A percentile compares a stretch with the other conserved stretches of the same genome.
Evolutionary conservation across 106 monocot species (phyloP).

Genomic region (Dendrobium chrysotoxum): DNA sequence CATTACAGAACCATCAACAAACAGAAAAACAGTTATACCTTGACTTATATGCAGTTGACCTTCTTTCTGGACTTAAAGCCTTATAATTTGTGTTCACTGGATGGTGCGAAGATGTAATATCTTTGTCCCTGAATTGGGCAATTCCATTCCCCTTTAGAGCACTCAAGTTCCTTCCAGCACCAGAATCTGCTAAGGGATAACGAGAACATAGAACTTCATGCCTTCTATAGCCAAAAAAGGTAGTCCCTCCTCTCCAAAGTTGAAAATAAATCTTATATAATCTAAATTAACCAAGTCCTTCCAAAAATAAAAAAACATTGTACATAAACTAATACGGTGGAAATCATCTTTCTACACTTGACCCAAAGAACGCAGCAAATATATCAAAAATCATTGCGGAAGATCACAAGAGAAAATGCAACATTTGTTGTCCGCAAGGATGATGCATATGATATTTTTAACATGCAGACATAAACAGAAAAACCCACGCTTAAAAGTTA

Average conservation of each 20-base stretch:
- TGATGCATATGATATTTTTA: background rate
- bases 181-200: slow-evolving; percentile 32
- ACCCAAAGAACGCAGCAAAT: background rate
- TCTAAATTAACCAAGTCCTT: background rate
- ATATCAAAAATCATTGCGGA: background rate
- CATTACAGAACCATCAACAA: background rate
- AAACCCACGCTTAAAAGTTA: background rate
- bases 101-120: slow-evolving; percentile 10
- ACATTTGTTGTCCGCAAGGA: background rate
- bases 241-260: background rate
- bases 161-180: slow-evolving; percentile 25
- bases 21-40: slow-evolving; percentile 22
- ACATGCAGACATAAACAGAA: background rate
- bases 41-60: slow-evolving; percentile 20
- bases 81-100: slow-evolving; percentile 10
- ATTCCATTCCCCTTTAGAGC: slow-evolving; percentile 48
- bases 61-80: slow-evolving; percentile 10
- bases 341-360: background rate
- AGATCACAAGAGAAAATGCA: background rate
- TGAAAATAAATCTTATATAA: background rate
- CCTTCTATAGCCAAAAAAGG: background rate
- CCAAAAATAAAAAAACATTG: background rate
- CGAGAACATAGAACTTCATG: background rate
- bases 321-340: background rate
- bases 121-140: slow-evolving; percentile 35